Conservation (phyloP, 345 rosid species). For the Kandelia obovata region DNA sequence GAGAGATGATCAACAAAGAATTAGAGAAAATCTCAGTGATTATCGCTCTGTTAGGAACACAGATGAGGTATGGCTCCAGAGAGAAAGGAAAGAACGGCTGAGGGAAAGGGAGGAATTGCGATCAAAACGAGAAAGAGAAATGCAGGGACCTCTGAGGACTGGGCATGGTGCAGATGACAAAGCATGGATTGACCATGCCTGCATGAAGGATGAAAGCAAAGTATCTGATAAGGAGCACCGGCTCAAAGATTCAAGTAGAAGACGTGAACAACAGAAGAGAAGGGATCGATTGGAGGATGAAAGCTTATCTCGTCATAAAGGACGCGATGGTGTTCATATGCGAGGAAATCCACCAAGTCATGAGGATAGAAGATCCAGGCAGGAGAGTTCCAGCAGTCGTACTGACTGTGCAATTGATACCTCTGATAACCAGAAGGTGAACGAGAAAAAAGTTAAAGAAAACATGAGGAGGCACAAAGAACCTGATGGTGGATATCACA, state of each 20-base stretch:
- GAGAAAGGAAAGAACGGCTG: constrained; percentile 70
- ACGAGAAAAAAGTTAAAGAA: constrained; percentile 68
- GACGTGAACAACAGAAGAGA: constrained; percentile 62
- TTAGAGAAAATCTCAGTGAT: constrained; percentile 65
- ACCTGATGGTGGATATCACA: constrained; percentile 51
- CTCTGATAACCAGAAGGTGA: constrained; percentile 57
- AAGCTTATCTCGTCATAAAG: constrained; percentile 49
- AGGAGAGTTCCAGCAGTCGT: constrained; percentile 56
- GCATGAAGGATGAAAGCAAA: constrained; percentile 63
- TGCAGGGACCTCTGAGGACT: constrained; percentile 46
- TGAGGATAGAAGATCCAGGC: constrained; percentile 72
- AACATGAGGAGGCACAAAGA: constrained; percentile 61
- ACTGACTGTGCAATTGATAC: constrained; percentile 46
- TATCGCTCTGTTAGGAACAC: constrained; percentile 66
- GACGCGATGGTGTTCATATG: constrained; percentile 55
- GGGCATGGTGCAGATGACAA: constrained; percentile 76
- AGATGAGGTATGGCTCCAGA: constrained; percentile 60
- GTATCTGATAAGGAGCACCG: constrained; percentile 62
- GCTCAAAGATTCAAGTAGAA: constrained; percentile 55
- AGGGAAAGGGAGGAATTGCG: constrained; percentile 69
- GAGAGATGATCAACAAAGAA: constrained; percentile 77
- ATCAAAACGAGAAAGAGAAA: constrained; percentile 67
- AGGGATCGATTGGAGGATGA: constrained; percentile 67
- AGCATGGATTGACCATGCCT: constrained; percentile 47
- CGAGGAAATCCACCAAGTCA: constrained; percentile 45